Evolutionary conservation across 192 early-diverging fungal genomes (phyloP), one percentile per base, ranked within the genome.

Genomic region (Chytriomyces hyalinus): DNA sequence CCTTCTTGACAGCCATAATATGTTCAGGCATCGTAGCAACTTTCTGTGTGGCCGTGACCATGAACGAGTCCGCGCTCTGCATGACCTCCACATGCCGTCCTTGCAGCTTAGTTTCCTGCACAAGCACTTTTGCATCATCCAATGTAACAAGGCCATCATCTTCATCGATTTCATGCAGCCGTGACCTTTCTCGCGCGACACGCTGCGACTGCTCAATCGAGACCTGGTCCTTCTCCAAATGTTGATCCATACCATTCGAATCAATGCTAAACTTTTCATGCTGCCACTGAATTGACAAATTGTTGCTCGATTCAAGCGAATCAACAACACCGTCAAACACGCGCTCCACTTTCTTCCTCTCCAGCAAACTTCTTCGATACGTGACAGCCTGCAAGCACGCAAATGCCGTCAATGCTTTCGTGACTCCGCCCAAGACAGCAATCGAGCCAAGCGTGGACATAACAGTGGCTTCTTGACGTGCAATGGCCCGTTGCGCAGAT

Each of bases 401-500:
- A 85, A 93, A 97, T 6, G 94, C 93, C 0, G 92, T 92, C 36
- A 97, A 70, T 2, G 95, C 93, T 75, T 96, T 95, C 13, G 94
- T 85, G 15, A 96, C 80, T 17, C 91, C 85, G 36, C 93, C 87
- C 26, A 93, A 78, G 49, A 92, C 89, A 26, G 88, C 86, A 72
- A 96, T 85, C 28, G 86, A 86, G 6, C 92, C 92, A 43, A 87
- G 77, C 74, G 90, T 86, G 26, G 80, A 75, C 8, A 83, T 26
- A 22, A 83, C 60, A 44, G 85, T 84, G 1, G 24, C 88, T 11
- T 93, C 88, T 66, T 88, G 78, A 2, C 17, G 6, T 36, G 45
- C 10, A 26, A 6, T n/a, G 0, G 48, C 20, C 6, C 48, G 22
- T n/a, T 64, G 53, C 15, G 15, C 17, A 36, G 36, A 36, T 36